Evolutionary conservation across 169 alveolate genomes (phyloP), one percentile per base, ranked within the genome.

Genomic region (Sarcocystis neurona): DNA sequence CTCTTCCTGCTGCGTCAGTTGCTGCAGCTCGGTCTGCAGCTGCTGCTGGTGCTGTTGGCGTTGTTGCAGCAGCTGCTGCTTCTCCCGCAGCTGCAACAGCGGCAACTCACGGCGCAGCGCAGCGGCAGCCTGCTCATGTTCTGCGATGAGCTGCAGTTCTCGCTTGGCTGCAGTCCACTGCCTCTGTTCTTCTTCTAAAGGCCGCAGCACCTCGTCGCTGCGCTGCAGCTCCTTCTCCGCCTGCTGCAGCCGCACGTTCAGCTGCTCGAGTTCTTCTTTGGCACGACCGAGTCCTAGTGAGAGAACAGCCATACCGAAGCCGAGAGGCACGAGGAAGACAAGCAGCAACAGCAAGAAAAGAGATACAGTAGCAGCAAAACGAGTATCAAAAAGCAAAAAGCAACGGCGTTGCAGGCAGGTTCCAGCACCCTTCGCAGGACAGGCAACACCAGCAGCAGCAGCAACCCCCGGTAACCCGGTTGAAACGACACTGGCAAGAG

Each of bases 61-160:
- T n/a, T n/a, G n/a, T n/a, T n/a, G n/a, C n/a, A n/a, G n/a, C n/a
- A n/a, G n/a, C n/a, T n/a, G n/a, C n/a, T 53, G 82, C 12, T 53
- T n/a, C 4, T 72, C 82, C 58, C 56, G 82, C 30, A 72, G 82
- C n/a, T 43, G 48, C 82, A 72, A 56, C 58, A 41, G 82, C 10
- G 53, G 82, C 56, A 72, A 56, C 58, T 39, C 58, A 1, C 12
- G 37, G n/a, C 30, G 0, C 39, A 72, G 82, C 37, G 56, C 34
- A 27, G 10, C 56, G 30, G 32, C 23, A 0, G 47, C 39, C 53
- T 15, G 37, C 32, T 43, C 82, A 5, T 72, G 47, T 32, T 43
- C 41, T 18, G 5, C 12, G 34, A 72, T n/a, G 12, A 4, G 37
- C 37, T 2, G 15, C 82, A 72, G 27, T 39, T 37, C 56, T 12